These are phyloP conservation scores for Ophiostoma montium DNA, from an alignment of 2,329 filamentous ascomycete genomes.

Conservation along the genomic window DNA sequence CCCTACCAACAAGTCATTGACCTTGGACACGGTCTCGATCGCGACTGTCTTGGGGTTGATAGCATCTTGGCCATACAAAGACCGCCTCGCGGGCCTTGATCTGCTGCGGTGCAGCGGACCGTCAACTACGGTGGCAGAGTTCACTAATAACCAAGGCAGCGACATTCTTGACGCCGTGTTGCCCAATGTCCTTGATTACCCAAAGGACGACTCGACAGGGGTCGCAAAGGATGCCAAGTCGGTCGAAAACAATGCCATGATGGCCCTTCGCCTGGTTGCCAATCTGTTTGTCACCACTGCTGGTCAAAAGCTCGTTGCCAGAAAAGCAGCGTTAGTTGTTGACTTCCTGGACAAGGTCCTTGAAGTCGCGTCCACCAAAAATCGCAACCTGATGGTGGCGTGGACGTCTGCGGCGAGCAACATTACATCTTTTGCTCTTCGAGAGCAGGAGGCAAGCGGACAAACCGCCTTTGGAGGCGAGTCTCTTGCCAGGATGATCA, in stretches of 20 bases:
- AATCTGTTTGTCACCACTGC: conserved; percentile 70
- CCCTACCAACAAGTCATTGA: neutral
- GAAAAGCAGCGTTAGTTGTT: conserved; percentile 43
- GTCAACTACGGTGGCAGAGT: conserved; percentile 50
- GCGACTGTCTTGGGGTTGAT: conserved; percentile 56
- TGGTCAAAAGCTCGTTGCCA: conserved; percentile 52
- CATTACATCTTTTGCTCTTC: conserved; percentile 57
- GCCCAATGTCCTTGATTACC: conserved; percentile 13
- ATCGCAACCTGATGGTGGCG: conserved; percentile 73
- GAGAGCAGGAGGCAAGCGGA: conserved; percentile 27
- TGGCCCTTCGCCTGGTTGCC: conserved; percentile 64
- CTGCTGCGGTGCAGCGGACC: conserved; percentile 71
- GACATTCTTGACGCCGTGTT: conserved; percentile 46
- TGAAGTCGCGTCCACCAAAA: conserved; percentile 39
- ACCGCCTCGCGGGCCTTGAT: conserved; percentile 73
- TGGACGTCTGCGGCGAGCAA: conserved; percentile 75
- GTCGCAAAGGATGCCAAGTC: conserved; percentile 36
- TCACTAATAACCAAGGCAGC: conserved; percentile 34
- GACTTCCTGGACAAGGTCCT: conserved; percentile 49
- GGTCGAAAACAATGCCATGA: conserved; percentile 72
- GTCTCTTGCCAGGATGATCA: conserved; percentile 29
- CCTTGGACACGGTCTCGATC: conserved; percentile 30
- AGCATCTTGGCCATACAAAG: conserved; percentile 65
- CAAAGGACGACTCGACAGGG: conserved; percentile 24
- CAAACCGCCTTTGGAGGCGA: conserved; percentile 28